A percentile compares a stretch with the other conserved stretches of the same genome.
These are phyloP conservation scores for Castanea mollissima DNA, from an alignment of 306 rosid species.

Conservation along the genomic window DNA sequence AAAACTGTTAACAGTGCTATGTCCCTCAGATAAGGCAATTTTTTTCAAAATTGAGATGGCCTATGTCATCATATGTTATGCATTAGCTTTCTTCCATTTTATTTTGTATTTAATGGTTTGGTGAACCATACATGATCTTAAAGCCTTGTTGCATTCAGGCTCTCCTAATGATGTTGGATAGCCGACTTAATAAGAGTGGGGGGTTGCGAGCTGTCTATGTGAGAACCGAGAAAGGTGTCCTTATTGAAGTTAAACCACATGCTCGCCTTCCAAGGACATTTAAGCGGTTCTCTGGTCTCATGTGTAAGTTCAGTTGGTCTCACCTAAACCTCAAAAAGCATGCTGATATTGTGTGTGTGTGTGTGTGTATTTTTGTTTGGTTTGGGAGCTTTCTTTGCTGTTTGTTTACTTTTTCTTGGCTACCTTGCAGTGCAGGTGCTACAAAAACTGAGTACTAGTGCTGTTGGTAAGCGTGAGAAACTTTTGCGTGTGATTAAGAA, in stretches of 20 bases:
- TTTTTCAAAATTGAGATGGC: no score
- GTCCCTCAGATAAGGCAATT: no score
- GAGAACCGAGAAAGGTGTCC: constrained; percentile 72
- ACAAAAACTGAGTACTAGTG: constrained; percentile 74
- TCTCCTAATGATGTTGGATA: constrained; percentile 69
- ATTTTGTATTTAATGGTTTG: background rate
- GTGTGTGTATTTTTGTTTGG: background rate
- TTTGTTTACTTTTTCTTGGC: constrained; percentile 12
- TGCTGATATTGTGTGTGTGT: background rate
- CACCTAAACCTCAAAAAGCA: background rate
- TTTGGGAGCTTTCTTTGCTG: constrained; percentile 9
- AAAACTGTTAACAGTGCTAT: no score
- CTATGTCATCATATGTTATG: no score
- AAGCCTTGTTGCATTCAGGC: constrained; percentile 42
- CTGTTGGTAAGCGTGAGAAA: constrained; percentile 72
- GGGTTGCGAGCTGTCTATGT: constrained; percentile 70
- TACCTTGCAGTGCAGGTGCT: constrained; percentile 68
- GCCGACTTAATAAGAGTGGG: constrained; percentile 80
- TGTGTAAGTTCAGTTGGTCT: constrained; percentile 55
- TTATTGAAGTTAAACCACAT: constrained; percentile 72
- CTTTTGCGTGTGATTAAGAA: constrained; percentile 73
- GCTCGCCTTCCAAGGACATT: constrained; percentile 91
- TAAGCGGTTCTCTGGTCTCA: constrained; percentile 78
- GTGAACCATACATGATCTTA: background rate
- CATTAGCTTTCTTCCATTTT: background rate